A percentile compares a stretch with the other conserved stretches of the same genome.
phyloP scores from a whole-genome alignment of 2,329 filamentous ascomycete genomes.

The Macrophomina phaseolina region DNA sequence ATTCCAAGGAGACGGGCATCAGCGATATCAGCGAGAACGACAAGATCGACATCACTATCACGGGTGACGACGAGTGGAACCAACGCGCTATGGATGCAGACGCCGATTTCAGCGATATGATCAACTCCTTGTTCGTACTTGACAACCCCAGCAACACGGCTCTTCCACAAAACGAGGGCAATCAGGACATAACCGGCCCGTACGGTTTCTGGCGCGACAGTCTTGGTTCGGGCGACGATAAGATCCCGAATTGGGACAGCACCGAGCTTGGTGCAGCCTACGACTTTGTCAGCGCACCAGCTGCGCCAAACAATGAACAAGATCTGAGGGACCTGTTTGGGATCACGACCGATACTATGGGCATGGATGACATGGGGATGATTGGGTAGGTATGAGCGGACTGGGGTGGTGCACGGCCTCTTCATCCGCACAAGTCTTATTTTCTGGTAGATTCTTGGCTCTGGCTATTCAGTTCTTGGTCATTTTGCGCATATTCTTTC shows the following conservation, averaged over 20 bases:
- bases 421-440: not conserved
- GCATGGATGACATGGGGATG: conserved; percentile 14
- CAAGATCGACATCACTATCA: conserved; percentile 46
- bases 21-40: conserved; percentile 53
- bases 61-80: conserved; percentile 19
- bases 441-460: not conserved
- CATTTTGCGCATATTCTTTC: not conserved
- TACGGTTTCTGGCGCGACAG: conserved; percentile 22
- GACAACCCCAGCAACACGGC: conserved; percentile 23
- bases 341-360: not conserved
- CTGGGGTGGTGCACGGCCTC: not conserved
- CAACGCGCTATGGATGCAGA: conserved; percentile 7
- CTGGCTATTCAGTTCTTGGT: not conserved
- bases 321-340: conserved; percentile 21
- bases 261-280: conserved; percentile 12
- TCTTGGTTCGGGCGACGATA: conserved; percentile 1
- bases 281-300: conserved; percentile 24
- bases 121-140: conserved; percentile 22
- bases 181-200: conserved; percentile 1
- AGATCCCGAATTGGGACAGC: conserved; percentile 17
- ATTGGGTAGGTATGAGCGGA: not conserved
- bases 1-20: conserved; percentile 44
- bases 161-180: conserved; percentile 18
- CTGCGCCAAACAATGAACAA: conserved; percentile 18
- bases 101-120: conserved; percentile 17